Evolutionary conservation across 768 basidiomycete genomes (phyloP), one percentile per base, ranked within the genome.

Genomic region (Glaciozyma martinii): DNA sequence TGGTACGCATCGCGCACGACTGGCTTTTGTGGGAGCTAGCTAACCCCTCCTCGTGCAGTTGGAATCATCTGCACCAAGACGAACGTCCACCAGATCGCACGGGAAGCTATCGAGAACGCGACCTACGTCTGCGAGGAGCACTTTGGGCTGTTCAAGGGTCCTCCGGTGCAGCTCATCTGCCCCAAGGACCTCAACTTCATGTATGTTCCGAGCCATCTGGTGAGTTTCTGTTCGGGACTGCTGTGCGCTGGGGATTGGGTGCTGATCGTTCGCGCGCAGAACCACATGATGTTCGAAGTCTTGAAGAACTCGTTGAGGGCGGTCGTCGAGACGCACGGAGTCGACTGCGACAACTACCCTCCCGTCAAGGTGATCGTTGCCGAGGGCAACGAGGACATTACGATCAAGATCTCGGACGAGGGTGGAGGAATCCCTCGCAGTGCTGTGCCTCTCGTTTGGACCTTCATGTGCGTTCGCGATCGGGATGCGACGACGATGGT

Each of bases 71-170:
- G 91, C 77, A 97, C 90, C 3, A 82, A 88, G 74, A 87, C 92
- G 84, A 97, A 92, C 76, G 86, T 99, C 0, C 91, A 92, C 72
- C 92, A 98, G 74, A 95, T 97, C 68, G 86, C 94, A n/a, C 87
- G 90, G 74, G 95, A 99, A 80, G 89, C 94, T 0, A 97, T 98
- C 71, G 94, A 99, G 76, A 98, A 99, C 76, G 92, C 95, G 9
- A 85, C 78, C 42, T 82, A 79, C 64, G 80, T 82, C 21, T 95
- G 93, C 78, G 93, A 95, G 78, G 93, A 97, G 73, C 92, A 97
- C 78, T 82, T 80, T 73, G 89, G 87, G 2, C 87, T 99, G 81
- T 94, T 97, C 84, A 88, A 86, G 72, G 90, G 89, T 2, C 95
- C 95, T 0, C 90, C 90, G 4, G 91, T 99, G 21, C 90, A 98